Conservation (phyloP, 148 eudicot species). For the Camellia lanceoleosa region DNA sequence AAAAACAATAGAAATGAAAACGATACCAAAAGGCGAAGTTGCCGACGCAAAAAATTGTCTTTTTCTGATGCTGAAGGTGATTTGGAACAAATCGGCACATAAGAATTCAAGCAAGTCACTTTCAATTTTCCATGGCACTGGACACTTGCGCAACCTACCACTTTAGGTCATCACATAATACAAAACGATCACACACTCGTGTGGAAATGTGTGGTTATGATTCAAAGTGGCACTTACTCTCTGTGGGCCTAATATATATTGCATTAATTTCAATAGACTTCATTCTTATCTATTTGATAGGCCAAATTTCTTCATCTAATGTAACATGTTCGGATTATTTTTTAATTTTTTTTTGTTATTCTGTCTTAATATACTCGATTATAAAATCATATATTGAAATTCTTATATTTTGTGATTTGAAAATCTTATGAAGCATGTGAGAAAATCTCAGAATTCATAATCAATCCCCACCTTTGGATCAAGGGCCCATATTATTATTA, state of each 20-base stretch:
- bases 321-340: too few species aligned
- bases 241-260: background rate
- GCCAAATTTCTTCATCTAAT: background rate
- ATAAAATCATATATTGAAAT: too few species aligned
- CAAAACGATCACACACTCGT: constrained; percentile 1
- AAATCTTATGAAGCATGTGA: too few species aligned
- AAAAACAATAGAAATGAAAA: too few species aligned
- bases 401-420: too few species aligned
- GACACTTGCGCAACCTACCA: constrained; percentile 9
- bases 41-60: background rate
- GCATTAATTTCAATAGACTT: background rate
- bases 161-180: background rate
- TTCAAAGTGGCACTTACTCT: background rate
- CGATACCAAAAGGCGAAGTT: background rate
- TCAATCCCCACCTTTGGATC: background rate
- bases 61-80: background rate
- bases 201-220: constrained; percentile 12
- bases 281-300: background rate
- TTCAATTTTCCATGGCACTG: background rate
- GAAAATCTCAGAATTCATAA: too few species aligned
- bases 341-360: background rate
- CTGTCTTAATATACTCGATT: too few species aligned
- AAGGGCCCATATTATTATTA: background rate
- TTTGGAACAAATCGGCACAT: background rate
- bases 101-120: background rate